Evolutionary conservation across 2,329 filamentous ascomycete genomes (phyloP).

Genomic region (Fusarium begoniae): DNA sequence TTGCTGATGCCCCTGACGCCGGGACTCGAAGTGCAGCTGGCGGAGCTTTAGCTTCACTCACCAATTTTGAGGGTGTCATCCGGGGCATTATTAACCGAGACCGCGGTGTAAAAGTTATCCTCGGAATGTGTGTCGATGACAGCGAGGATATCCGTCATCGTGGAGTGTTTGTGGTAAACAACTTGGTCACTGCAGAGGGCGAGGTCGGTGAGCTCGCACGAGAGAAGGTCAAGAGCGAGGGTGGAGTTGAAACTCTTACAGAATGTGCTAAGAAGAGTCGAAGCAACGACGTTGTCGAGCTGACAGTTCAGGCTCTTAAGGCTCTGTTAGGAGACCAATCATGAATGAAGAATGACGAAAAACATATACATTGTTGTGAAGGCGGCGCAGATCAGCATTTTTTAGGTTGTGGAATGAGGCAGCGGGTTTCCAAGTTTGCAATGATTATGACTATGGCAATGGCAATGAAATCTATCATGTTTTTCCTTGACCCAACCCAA

Average conservation of each 20-base stretch:
- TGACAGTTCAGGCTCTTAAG: conserved; percentile 79
- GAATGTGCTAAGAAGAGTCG: conserved; percentile 74
- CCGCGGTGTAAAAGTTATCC: conserved; percentile 77
- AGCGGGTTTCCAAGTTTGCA: conserved; percentile 22
- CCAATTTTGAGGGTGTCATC: conserved; percentile 79
- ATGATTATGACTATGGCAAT: conserved; percentile 30
- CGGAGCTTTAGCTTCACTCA: conserved; percentile 86
- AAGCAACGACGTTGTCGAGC: conserved; percentile 74
- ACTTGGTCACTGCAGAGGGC: conserved; percentile 74
- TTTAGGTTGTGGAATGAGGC: conserved; percentile 4
- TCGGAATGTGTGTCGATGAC: conserved; percentile 81
- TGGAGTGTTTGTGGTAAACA: conserved; percentile 78
- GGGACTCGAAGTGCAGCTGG: conserved; percentile 85
- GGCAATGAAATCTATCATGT: conserved; percentile 23
- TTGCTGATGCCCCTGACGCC: conserved; percentile 85
- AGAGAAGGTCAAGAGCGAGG: conserved; percentile 67
- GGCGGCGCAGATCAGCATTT: conserved; percentile 1
- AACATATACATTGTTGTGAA: conserved; percentile 6
- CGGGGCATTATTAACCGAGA: conserved; percentile 75
- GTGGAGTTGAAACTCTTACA: conserved; percentile 74
- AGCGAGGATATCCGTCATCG: conserved; percentile 74
- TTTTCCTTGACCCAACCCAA: background rate
- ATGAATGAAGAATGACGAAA: conserved; percentile 7
- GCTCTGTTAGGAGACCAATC: conserved; percentile 60
- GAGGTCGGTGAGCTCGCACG: conserved; percentile 69